phyloP scores from a whole-genome alignment of 2,329 filamentous ascomycete species.

The Botryosphaeria dothidea region DNA sequence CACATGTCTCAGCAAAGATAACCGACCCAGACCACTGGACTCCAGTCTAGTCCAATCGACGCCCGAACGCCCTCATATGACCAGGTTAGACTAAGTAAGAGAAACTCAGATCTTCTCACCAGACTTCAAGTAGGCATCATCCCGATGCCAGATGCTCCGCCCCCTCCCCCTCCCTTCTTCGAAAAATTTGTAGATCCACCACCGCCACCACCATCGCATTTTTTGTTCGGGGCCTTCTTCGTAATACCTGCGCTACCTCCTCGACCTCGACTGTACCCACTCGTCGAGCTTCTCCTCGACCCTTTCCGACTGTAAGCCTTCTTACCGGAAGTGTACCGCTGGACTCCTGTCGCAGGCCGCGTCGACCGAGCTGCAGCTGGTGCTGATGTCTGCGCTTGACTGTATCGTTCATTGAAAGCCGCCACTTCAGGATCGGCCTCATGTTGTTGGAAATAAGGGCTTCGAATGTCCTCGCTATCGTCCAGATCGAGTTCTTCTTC shows the following conservation, averaged over 20 bases:
- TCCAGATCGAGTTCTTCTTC: conserved; percentile 12
- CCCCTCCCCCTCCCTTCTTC: conserved; percentile 20
- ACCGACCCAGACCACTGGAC: neutral
- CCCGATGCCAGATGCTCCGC: conserved; percentile 31
- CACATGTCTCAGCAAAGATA: neutral
- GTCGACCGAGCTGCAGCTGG: neutral
- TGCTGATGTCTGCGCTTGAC: conserved; percentile 9
- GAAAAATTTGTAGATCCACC: conserved; percentile 5
- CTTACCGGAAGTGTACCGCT: neutral
- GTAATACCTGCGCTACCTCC: neutral
- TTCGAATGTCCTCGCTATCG: neutral
- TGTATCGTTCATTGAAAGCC: conserved; percentile 17
- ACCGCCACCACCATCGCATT: conserved; percentile 7
- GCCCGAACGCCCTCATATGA: neutral
- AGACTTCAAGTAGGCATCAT: conserved; percentile 40
- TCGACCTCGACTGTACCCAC: conserved; percentile 9
- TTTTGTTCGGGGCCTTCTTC: conserved; percentile 20
- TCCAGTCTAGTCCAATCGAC: neutral
- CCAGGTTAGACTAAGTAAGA: neutral
- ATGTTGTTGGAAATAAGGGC: conserved; percentile 6
- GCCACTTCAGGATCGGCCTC: conserved; percentile 16
- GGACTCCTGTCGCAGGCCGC: neutral
- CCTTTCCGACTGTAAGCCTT: conserved; percentile 8
- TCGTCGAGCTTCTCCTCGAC: conserved; percentile 11
- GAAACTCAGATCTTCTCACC: neutral